Evolutionary conservation across 495 filamentous ascomycete species (phyloP).

Genomic region (Neurospora sp.): DNA sequence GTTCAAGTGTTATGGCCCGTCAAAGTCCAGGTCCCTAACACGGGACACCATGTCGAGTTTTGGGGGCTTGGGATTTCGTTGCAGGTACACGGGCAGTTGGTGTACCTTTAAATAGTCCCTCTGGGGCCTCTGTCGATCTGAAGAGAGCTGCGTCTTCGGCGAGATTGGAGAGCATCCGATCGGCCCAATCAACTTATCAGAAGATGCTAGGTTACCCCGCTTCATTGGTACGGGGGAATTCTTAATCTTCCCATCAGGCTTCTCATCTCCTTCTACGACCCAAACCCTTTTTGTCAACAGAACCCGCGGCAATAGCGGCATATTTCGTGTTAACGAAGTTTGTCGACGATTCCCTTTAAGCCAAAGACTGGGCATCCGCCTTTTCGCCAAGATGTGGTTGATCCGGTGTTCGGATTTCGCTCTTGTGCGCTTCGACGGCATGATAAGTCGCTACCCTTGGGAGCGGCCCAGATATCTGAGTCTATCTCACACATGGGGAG

Average conservation of each 20-base stretch:
- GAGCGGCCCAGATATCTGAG: not conserved
- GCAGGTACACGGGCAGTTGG: not conserved
- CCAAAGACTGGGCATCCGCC: not conserved
- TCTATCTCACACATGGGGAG: conserved; percentile 15
- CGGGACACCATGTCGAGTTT: not conserved
- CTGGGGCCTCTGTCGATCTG: not conserved
- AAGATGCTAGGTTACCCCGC: not conserved
- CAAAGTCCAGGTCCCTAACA: not conserved
- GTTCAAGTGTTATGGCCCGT: not conserved
- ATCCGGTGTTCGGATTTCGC: not conserved
- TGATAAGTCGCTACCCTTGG: not conserved
- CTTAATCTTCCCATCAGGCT: not conserved
- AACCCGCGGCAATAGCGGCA: not conserved
- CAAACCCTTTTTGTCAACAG: not conserved
- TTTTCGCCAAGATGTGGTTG: not conserved
- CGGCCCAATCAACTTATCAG: not conserved
- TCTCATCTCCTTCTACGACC: not conserved
- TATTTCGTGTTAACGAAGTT: not conserved
- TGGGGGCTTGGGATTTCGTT: not conserved
- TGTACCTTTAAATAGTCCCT: not conserved
- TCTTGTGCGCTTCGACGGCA: not conserved
- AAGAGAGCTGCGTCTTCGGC: not conserved
- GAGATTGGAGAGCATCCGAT: not conserved
- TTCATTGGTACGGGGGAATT: not conserved
- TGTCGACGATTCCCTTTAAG: not conserved